phyloP scores from a whole-genome alignment of 78 protist genomes.

The Dictyostelium brefeldianum region DNA sequence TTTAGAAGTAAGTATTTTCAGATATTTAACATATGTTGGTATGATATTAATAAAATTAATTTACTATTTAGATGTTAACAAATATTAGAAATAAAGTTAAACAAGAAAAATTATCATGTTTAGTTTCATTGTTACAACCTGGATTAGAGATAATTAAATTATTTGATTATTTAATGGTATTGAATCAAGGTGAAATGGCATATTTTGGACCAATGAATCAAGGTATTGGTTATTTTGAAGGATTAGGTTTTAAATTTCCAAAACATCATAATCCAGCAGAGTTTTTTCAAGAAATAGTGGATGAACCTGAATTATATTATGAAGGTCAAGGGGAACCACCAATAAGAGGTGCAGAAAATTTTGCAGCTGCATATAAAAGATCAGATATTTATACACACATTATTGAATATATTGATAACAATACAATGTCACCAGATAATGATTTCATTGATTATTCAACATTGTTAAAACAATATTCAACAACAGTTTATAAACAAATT shows the following conservation, averaged over 20 bases:
- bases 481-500: not conserved
- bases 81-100: conserved; percentile 27
- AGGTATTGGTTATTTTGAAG: conserved; percentile 61
- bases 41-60: not conserved
- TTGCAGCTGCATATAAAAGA: conserved; percentile 44
- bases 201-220: conserved; percentile 73
- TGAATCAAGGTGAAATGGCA: conserved; percentile 65
- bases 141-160: conserved; percentile 43
- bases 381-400: conserved; percentile 1
- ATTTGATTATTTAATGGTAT: conserved; percentile 72
- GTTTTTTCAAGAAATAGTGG: conserved; percentile 77
- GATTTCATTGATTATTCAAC: not conserved
- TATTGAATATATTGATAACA: conserved; percentile 7
- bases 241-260: conserved; percentile 61
- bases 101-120: conserved; percentile 36
- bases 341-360: conserved; percentile 19
- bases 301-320: conserved; percentile 66
- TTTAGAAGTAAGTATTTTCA: conserved; percentile 14
- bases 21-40: not conserved
- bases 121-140: conserved; percentile 73
- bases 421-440: not conserved
- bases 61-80: conserved; percentile 15
- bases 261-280: conserved; percentile 78
- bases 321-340: conserved; percentile 5
- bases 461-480: not conserved